These are phyloP conservation scores for Cantharellus cinnabarinus DNA, from an alignment of 768 basidiomycete genomes.

Conservation along the genomic window DNA sequence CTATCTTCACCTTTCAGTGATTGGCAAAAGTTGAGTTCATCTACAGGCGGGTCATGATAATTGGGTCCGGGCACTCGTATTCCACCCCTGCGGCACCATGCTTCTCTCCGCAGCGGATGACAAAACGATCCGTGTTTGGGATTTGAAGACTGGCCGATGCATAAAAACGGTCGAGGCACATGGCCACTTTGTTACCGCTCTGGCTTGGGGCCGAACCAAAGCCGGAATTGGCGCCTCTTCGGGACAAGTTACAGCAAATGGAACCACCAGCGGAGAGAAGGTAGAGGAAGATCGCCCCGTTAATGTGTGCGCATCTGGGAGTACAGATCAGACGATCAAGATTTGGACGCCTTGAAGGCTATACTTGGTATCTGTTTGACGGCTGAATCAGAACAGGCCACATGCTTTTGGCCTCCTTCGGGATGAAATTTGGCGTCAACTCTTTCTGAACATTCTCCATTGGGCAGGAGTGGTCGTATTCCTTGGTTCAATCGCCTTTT, in stretches of 20 bases:
- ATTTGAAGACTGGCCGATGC: conserved; percentile 66
- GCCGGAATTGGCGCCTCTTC: conserved; percentile 12
- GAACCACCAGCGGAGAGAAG: conserved; percentile 6
- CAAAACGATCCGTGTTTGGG: conserved; percentile 82
- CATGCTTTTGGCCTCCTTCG: too few relatives aligned
- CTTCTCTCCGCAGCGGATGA: conserved; percentile 85
- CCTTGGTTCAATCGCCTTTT: too few relatives aligned
- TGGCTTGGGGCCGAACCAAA: conserved; percentile 52
- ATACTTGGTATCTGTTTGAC: too few relatives aligned
- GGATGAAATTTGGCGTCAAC: too few relatives aligned
- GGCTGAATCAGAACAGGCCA: too few relatives aligned
- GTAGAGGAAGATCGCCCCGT: conserved; percentile 17
- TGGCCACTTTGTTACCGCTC: conserved; percentile 58
- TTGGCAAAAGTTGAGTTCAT: conserved; percentile 5
- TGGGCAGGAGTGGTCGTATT: too few relatives aligned
- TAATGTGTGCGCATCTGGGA: conserved; percentile 29
- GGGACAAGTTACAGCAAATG: background rate
- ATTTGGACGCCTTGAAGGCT: conserved; percentile 10
- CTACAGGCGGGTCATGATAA: conserved; percentile 61
- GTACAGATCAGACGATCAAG: conserved; percentile 26
- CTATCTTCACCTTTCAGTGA: background rate
- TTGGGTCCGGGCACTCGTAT: conserved; percentile 74
- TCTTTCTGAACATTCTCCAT: too few relatives aligned
- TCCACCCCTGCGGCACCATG: conserved; percentile 79
- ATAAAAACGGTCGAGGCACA: conserved; percentile 70